These are phyloP conservation scores for Kappamyces sp. DNA, from an alignment of 192 early-diverging fungal species.

Conservation along the genomic window DNA sequence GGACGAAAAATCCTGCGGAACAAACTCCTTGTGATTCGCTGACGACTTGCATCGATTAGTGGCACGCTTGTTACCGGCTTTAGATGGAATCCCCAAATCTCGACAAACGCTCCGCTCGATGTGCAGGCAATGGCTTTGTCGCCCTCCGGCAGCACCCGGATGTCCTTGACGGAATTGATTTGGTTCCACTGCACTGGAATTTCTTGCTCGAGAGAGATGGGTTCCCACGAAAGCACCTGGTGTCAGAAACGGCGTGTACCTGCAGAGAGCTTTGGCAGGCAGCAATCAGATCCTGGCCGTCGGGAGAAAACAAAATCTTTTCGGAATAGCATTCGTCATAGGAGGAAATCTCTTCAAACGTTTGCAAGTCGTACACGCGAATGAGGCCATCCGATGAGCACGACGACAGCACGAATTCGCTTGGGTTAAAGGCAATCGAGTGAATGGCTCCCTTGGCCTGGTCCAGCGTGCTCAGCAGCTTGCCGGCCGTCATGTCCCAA, in stretches of 20 bases:
- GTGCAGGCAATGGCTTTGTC: slow-evolving; percentile 38
- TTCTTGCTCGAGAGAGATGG: slow-evolving; percentile 28
- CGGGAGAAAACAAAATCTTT: slow-evolving; percentile 28
- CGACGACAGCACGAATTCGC: slow-evolving; percentile 49
- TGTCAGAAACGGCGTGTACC: slow-evolving; percentile 16
- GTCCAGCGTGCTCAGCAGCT: slow-evolving; percentile 35
- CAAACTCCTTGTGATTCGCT: too few species aligned
- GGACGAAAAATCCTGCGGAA: too few species aligned
- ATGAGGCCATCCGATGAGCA: slow-evolving; percentile 33
- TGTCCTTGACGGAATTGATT: slow-evolving; percentile 31
- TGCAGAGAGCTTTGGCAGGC: slow-evolving; percentile 35
- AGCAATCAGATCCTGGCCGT: slow-evolving; percentile 38
- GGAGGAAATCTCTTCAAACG: slow-evolving; percentile 38
- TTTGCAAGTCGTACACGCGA: slow-evolving; percentile 50
- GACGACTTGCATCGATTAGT: too few species aligned
- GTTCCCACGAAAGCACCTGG: slow-evolving; percentile 47
- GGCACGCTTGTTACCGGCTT: neutral
- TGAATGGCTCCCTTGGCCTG: slow-evolving; percentile 33
- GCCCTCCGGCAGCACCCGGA: slow-evolving; percentile 32
- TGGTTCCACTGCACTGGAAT: slow-evolving; percentile 31
- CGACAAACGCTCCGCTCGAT: slow-evolving; percentile 41
- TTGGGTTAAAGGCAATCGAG: slow-evolving; percentile 48
- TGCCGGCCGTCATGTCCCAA: slow-evolving; percentile 57
- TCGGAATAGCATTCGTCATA: slow-evolving; percentile 15
- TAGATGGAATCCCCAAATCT: slow-evolving; percentile 36